A percentile compares a stretch with the other conserved stretches of the same genome.
Evolutionary conservation across 139 green algal species (phyloP).

Genomic region (Picochlorum sp.): DNA sequence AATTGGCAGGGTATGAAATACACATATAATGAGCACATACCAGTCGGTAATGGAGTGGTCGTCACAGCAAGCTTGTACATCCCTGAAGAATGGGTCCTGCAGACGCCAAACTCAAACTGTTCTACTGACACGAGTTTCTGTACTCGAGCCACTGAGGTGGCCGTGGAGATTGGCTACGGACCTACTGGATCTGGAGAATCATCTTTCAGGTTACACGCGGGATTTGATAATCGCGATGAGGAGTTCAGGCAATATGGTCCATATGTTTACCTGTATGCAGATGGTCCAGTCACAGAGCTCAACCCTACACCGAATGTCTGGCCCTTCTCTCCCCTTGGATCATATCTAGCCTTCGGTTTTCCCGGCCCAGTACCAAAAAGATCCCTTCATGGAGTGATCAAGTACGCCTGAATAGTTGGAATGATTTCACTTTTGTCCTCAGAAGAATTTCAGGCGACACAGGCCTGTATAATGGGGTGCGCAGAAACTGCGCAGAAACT

Average conservation of each 20-base stretch:
- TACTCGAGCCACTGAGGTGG: not conserved
- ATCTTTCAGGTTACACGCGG: not conserved
- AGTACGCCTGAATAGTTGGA: slow-evolving; percentile 1
- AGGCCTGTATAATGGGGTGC: not conserved
- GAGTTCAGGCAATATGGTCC: not conserved
- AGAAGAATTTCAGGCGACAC: not conserved
- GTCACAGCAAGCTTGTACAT: slow-evolving; percentile 11
- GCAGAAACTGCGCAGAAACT: not conserved
- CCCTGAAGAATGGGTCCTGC: not conserved
- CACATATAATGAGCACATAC: not conserved
- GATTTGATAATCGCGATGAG: slow-evolving; percentile 10
- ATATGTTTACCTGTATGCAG: not conserved
- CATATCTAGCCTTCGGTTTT: not conserved
- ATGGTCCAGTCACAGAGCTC: not conserved
- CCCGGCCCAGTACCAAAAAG: not conserved
- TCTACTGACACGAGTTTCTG: not conserved
- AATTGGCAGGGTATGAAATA: slow-evolving; percentile 9
- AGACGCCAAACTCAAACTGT: not conserved
- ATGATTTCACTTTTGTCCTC: slow-evolving; percentile 1
- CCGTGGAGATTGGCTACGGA: slow-evolving; percentile 1
- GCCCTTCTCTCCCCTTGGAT: not conserved
- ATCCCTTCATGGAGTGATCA: not conserved
- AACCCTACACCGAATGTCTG: not conserved
- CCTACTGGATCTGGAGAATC: not conserved
- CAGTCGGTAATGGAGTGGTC: not conserved